Conservation (phyloP, 1,139 yeast species). For the Candida albicans region DNA sequence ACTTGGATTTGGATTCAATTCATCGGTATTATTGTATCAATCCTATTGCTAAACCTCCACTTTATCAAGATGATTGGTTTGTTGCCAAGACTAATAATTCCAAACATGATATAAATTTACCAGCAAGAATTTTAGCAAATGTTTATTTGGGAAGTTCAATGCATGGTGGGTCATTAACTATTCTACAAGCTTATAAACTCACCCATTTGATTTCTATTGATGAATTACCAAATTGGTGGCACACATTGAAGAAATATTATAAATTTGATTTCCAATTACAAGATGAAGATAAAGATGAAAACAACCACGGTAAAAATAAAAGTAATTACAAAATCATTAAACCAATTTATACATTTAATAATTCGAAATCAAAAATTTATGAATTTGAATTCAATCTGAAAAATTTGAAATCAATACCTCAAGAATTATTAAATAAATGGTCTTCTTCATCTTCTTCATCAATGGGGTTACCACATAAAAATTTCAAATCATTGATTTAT, state of each 20-base stretch:
- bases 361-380: constrained; percentile 29
- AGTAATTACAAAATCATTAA: constrained; percentile 12
- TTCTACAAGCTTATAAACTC: constrained; percentile 26
- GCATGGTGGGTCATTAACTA: constrained; percentile 37
- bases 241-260: constrained; percentile 17
- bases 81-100: neutral
- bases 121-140: constrained; percentile 31
- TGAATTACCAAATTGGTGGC: constrained; percentile 38
- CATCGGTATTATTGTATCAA: constrained; percentile 7
- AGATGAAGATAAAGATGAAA: too few species aligned
- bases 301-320: constrained; percentile 14
- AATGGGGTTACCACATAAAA: neutral
- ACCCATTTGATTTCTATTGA: constrained; percentile 36
- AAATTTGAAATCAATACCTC: constrained; percentile 3
- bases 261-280: constrained; percentile 18
- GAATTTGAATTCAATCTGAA: constrained; percentile 21
- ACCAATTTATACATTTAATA: constrained; percentile 29
- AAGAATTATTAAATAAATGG: constrained; percentile 3
- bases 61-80: constrained; percentile 34
- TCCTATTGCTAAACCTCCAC: constrained; percentile 8
- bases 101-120: constrained; percentile 36
- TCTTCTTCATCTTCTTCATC: constrained; percentile 2
- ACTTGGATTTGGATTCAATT: constrained; percentile 8
- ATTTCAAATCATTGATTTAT: constrained; percentile 28
- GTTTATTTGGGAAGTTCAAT: constrained; percentile 36